Conservation (phyloP, 352 stramenopile species). For the Aphanomyces stellatus region DNA sequence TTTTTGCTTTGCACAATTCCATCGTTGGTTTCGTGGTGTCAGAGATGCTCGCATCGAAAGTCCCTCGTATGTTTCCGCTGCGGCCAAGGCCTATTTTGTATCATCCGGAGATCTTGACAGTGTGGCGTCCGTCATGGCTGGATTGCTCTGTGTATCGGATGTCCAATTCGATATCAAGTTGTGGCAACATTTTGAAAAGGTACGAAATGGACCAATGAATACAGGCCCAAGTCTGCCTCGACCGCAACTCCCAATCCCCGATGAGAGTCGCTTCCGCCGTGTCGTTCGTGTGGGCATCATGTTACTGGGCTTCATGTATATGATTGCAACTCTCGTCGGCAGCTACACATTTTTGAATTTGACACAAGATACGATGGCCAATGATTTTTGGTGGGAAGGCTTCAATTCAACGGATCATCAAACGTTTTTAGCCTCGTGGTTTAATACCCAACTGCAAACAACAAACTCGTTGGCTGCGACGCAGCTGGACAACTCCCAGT, state of each 20-base stretch:
- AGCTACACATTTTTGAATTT: neutral
- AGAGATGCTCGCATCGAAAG: neutral
- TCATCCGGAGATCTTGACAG: neutral
- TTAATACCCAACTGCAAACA: neutral
- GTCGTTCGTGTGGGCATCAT: too few species aligned
- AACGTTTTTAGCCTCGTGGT: conserved; percentile 2
- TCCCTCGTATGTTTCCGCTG: neutral
- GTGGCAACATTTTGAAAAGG: neutral
- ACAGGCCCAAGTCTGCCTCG: neutral
- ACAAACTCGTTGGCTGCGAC: too few species aligned
- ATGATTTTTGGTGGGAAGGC: conserved; percentile 7
- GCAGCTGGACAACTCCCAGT: too few species aligned
- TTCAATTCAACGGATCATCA: neutral
- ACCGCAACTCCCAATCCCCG: neutral
- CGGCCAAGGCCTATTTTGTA: neutral
- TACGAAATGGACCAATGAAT: neutral
- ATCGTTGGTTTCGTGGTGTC: neutral
- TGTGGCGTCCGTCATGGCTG: neutral
- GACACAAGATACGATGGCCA: neutral
- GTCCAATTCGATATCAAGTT: neutral
- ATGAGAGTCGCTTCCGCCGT: neutral
- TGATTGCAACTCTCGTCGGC: neutral
- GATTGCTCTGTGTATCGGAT: neutral
- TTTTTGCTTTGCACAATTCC: neutral
- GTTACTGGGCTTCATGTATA: conserved; percentile 1